Evolutionary conservation across 306 rosid genomes (phyloP).

Genomic region (Quercus wislizeni): DNA sequence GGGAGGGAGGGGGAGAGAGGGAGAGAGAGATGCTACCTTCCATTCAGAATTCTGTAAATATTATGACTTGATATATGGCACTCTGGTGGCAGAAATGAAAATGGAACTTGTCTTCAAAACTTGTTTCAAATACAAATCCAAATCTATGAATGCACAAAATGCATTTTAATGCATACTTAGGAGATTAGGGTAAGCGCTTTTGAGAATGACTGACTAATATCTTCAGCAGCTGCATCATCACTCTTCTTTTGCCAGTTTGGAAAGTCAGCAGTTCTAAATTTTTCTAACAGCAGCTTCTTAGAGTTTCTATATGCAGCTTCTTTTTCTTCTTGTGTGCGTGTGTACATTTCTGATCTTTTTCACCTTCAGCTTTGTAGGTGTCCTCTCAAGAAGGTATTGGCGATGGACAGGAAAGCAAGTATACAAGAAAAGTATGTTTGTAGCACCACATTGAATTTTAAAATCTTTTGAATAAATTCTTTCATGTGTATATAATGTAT

Average conservation of each 20-base stretch:
- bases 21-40: not conserved
- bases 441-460: not conserved
- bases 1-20: not conserved
- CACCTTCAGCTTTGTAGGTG: slow-evolving; percentile 3
- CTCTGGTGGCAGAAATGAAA: no score
- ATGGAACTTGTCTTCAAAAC: no score
- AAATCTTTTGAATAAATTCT: not conserved
- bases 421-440: not conserved
- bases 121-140: no score
- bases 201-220: not conserved
- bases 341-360: not conserved
- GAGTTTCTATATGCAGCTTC: not conserved
- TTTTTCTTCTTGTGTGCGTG: not conserved
- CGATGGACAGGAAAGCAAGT: not conserved
- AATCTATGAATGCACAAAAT: no score
- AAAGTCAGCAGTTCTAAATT: no score
- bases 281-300: no score
- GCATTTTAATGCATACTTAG: not conserved
- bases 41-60: not conserved
- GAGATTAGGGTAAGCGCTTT: not conserved
- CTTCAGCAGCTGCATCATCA: no score
- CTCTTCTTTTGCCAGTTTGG: no score
- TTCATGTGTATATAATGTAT: not conserved
- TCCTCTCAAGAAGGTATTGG: not conserved
- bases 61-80: not conserved